Base-by-base conservation (phyloP, 192 early-diverging fungal genomes). In the Gryganskiella cystojenkinii region DNA sequence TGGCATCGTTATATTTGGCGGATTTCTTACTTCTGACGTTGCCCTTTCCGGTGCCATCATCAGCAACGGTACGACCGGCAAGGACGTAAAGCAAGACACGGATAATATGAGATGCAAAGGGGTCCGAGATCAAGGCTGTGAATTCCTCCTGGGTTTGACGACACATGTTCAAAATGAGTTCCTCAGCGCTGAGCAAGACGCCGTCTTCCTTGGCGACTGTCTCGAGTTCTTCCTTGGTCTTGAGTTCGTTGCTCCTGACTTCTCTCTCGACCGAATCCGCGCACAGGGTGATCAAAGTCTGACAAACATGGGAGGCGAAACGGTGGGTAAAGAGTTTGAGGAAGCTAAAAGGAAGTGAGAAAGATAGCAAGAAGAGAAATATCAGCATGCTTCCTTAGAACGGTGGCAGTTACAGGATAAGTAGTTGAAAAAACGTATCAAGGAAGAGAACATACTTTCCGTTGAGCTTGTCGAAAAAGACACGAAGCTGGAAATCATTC, bases 291-390 rank as follows among this genome's bases (percentile, higher is more conserved):
- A 96, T 73, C 19, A 96, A 69, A 17, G 95, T 94, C 84, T 96
- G 95, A 53, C 89, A 88, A 0, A 94, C 94, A 64, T 96, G 95
- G 1, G 94, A 95, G 3, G 92, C 93, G 68, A 93, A 95, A 54
- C 90, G 92, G 69, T 96, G 94, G 19, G 88, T 84, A 34, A 94
- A 93, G 43, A 96, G 82, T 56, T 88, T 85, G 27, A 87, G 60
- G 40, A 80, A 86, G 55, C 82, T 82, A 59, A 8, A 30, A 20
- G 22, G 25, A 47, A n/a, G 30, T 50, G 43, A 4, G 17, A 4
- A 19, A 14, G 31, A 30, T 13, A 31, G 24, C 24, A 53, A 33
- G 20, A 10, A 1, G 20, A 19, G 24, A 14, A 54, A 0, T 9
- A 31, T 25, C 8, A 61, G 35, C 50, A 25, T 56, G 17, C 33